These are phyloP conservation scores for Panaeolus papilionaceus DNA, from an alignment of 768 basidiomycete species.

Conservation along the genomic window DNA sequence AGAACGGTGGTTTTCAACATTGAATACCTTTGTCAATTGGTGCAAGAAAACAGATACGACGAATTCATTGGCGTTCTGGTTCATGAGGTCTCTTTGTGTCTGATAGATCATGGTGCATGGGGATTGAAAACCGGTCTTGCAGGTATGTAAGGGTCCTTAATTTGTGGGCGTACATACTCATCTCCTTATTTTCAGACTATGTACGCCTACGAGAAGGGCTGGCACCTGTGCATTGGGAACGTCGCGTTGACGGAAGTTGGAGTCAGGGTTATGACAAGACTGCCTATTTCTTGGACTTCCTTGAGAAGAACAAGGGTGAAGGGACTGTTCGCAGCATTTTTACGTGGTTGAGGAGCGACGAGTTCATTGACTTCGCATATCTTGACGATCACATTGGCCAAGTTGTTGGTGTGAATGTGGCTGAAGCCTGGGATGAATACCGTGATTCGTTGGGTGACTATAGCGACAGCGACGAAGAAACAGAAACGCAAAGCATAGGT, in stretches of 20 bases:
- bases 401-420: constrained; percentile 23
- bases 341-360: not conserved
- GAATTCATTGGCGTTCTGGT: constrained; percentile 76
- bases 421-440: constrained; percentile 27
- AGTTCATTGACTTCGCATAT: not conserved
- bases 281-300: constrained; percentile 21
- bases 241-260: constrained; percentile 14
- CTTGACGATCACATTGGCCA: constrained; percentile 6
- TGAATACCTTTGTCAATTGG: constrained; percentile 27
- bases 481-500: not conserved
- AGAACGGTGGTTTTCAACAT: constrained; percentile 70
- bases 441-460: constrained; percentile 18
- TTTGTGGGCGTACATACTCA: not conserved
- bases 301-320: constrained; percentile 18
- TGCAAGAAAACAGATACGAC: constrained; percentile 45
- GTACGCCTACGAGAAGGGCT: constrained; percentile 20
- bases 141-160: not conserved
- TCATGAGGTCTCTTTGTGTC: constrained; percentile 83
- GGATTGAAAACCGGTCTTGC: not conserved
- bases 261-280: constrained; percentile 20
- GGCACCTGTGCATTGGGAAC: constrained; percentile 21
- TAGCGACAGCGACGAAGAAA: not conserved
- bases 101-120: constrained; percentile 56
- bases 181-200: constrained; percentile 13
- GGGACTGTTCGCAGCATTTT: constrained; percentile 15